These are phyloP conservation scores for Claviceps lovelessii DNA, from an alignment of 2,329 filamentous ascomycete genomes.

Conservation along the genomic window DNA sequence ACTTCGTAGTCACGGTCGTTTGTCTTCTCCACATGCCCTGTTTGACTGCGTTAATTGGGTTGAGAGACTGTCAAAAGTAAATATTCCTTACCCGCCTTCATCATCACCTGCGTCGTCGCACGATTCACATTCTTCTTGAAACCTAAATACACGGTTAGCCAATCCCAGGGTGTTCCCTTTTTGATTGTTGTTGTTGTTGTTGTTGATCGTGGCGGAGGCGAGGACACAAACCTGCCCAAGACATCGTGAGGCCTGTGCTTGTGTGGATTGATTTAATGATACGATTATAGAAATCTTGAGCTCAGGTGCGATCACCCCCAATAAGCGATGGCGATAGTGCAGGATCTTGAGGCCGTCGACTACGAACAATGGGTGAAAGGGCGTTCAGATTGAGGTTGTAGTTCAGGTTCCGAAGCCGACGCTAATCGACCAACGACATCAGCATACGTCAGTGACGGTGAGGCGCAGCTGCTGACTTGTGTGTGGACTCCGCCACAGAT, in stretches of 20 bases:
- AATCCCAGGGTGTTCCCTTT: slow-evolving; percentile 4
- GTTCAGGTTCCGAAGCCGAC: slow-evolving; percentile 18
- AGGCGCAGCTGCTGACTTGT: slow-evolving; percentile 4
- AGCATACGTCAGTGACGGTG: slow-evolving; percentile 10
- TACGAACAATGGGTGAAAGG: neutral
- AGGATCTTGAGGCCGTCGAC: neutral
- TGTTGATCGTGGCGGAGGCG: neutral
- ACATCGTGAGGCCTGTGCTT: slow-evolving; percentile 34
- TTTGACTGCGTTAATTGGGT: neutral
- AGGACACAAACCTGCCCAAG: slow-evolving; percentile 49
- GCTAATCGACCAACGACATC: slow-evolving; percentile 12
- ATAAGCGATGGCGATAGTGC: neutral
- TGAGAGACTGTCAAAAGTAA: no score
- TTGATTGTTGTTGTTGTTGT: neutral
- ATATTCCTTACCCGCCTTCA: slow-evolving; percentile 68
- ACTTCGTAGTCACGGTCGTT: slow-evolving; percentile 98
- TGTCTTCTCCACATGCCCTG: slow-evolving; percentile 92
- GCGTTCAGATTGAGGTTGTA: neutral
- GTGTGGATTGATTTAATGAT: slow-evolving; percentile 2
- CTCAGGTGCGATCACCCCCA: neutral
- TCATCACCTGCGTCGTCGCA: slow-evolving; percentile 99
- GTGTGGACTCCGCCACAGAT: slow-evolving; percentile 6
- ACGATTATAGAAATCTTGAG: neutral
- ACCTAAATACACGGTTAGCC: slow-evolving; percentile 23
- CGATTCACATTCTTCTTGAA: slow-evolving; percentile 89